Conservation (phyloP, 2,329 filamentous ascomycete genomes). For the Rasamsonia emersonii region DNA sequence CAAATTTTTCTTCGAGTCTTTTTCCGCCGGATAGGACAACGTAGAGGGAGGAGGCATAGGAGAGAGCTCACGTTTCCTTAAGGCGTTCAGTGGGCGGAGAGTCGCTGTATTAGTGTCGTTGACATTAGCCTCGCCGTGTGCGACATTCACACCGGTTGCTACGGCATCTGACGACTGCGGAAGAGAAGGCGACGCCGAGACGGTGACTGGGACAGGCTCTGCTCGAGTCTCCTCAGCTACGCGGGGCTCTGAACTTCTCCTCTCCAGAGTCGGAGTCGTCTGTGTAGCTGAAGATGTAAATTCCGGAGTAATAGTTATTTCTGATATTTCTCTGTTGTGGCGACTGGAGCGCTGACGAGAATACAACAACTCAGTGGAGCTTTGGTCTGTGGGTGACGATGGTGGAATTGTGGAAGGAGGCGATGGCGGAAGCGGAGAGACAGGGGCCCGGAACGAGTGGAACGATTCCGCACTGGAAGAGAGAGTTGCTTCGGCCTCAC, state of each 20-base stretch:
- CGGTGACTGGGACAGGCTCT: conserved; percentile 29
- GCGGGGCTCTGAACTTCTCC: not conserved
- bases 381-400: conserved; percentile 13
- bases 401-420: conserved; percentile 12
- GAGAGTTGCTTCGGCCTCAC: conserved; percentile 19
- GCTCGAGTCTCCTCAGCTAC: conserved; percentile 17
- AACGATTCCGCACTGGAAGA: conserved; percentile 36
- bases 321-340: conserved; percentile 22
- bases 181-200: not conserved
- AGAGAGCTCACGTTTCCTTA: conserved; percentile 51
- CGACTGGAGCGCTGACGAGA: conserved; percentile 4
- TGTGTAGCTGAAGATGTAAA: conserved; percentile 9
- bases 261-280: conserved; percentile 1
- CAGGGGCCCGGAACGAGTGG: conserved; percentile 25
- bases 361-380: conserved; percentile 7
- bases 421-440: conserved; percentile 10
- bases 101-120: conserved; percentile 26
- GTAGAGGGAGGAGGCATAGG: conserved; percentile 61
- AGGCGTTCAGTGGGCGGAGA: conserved; percentile 48
- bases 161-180: not conserved
- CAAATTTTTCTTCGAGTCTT: conserved; percentile 42
- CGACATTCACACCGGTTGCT: not conserved
- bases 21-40: conserved; percentile 43
- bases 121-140: conserved; percentile 15
- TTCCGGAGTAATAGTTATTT: conserved; percentile 18